Percentiles rank a stretch among this genome's conserved stretches.
Conservation (phyloP, 495 filamentous ascomycete species). For the Talaromyces trachyspermus region DNA sequence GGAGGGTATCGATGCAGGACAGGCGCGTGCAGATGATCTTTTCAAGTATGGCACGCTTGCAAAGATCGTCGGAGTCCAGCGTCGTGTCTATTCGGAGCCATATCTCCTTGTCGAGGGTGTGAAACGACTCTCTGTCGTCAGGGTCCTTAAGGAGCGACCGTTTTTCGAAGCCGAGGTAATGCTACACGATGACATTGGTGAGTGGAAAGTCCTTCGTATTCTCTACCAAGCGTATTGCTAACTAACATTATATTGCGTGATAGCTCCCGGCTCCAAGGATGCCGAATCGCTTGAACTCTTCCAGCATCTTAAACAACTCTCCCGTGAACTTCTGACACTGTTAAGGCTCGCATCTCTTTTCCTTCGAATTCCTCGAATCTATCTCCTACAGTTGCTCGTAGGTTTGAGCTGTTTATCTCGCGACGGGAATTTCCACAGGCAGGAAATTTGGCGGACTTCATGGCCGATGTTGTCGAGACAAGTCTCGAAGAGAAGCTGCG, state of each 20-base stretch:
- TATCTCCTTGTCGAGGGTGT: slow-evolving; percentile 80
- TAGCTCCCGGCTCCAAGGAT: slow-evolving; percentile 44
- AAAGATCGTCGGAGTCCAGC: slow-evolving; percentile 78
- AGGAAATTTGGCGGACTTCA: slow-evolving; percentile 88
- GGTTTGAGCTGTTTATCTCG: slow-evolving; percentile 77
- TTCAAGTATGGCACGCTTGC: slow-evolving; percentile 72
- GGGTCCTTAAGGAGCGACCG: slow-evolving; percentile 66
- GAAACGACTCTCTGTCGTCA: slow-evolving; percentile 66
- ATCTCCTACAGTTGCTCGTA: slow-evolving; percentile 74
- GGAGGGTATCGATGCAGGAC: slow-evolving; percentile 46
- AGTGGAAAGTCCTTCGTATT: slow-evolving; percentile 3
- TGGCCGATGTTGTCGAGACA: slow-evolving; percentile 81
- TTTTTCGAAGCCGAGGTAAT: slow-evolving; percentile 77
- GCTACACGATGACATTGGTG: slow-evolving; percentile 55
- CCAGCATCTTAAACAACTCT: slow-evolving; percentile 69
- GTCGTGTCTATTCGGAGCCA: slow-evolving; percentile 68
- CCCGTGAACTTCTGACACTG: slow-evolving; percentile 72
- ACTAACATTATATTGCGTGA: slow-evolving; percentile 10
- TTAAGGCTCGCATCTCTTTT: slow-evolving; percentile 71
- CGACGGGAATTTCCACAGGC: slow-evolving; percentile 71
- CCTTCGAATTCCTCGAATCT: slow-evolving; percentile 51
- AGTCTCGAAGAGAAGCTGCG: slow-evolving; percentile 84
- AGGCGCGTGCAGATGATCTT: slow-evolving; percentile 60
- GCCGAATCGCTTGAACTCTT: slow-evolving; percentile 60
- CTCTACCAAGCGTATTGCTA: background rate